Conservation (phyloP, 75 land plant genomes). For the Pseudotsuga menziesii region DNA sequence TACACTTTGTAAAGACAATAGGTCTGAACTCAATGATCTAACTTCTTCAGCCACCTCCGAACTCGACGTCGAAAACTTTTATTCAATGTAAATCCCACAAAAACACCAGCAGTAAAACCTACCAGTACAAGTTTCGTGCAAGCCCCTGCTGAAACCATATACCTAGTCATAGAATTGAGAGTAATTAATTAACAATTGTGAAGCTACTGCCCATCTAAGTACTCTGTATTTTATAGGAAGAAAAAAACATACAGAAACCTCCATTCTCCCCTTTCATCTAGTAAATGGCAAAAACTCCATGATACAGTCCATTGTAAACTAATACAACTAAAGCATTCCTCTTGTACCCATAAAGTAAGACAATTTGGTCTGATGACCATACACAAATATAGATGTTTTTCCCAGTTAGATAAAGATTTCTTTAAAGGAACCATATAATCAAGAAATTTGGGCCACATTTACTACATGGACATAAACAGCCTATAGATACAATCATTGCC, state of each 20-base stretch:
- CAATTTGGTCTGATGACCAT: not conserved
- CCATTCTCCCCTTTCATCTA: not conserved
- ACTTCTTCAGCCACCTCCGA: slow-evolving; percentile 24
- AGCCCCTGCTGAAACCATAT: slow-evolving; percentile 45
- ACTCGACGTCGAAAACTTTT: slow-evolving; percentile 36
- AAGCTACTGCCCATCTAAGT: not conserved
- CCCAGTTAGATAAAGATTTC: not conserved
- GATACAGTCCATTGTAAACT: not conserved
- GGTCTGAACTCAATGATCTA: not conserved
- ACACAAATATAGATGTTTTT: not conserved
- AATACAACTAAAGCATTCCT: not conserved
- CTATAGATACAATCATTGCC: not conserved
- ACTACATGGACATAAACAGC: not conserved
- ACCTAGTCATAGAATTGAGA: slow-evolving; percentile 11
- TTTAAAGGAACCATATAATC: not conserved
- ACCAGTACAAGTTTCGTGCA: slow-evolving; percentile 49
- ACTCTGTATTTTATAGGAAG: not conserved
- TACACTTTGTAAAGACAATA: not conserved
- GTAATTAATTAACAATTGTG: not conserved
- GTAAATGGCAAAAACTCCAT: not conserved
- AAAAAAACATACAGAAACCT: not conserved
- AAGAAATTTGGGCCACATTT: not conserved
- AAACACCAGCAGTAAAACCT: slow-evolving; percentile 41
- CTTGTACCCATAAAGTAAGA: not conserved
- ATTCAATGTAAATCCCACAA: slow-evolving; percentile 53